Evolutionary conservation across 140 eudicot species (phyloP).

Genomic region (Stevia rebaudiana): DNA sequence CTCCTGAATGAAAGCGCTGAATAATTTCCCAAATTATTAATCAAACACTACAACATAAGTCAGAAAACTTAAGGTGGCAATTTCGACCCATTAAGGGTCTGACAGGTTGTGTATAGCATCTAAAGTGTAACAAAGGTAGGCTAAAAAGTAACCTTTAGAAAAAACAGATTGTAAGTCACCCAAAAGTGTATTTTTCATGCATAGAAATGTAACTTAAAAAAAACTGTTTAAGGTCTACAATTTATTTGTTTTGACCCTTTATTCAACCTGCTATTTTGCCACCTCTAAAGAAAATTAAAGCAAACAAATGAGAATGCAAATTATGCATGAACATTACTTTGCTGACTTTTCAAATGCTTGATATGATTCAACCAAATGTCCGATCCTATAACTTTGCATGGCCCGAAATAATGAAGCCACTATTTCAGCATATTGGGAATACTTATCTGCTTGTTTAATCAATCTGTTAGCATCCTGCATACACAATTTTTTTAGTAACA

Average conservation of each 20-base stretch:
- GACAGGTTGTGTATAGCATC: neutral
- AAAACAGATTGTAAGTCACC: too few species aligned
- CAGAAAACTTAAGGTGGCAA: constrained; percentile 2
- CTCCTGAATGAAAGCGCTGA: constrained; percentile 91
- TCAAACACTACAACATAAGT: neutral
- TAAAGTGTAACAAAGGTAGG: neutral
- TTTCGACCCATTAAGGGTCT: neutral
- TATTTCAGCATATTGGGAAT: constrained; percentile 65
- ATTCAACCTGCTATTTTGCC: neutral
- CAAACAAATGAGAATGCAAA: constrained; percentile 11
- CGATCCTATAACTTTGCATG: constrained; percentile 65
- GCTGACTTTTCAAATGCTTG: constrained; percentile 89
- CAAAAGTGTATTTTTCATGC: neutral
- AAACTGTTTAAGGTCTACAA: too few species aligned
- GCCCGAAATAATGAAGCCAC: constrained; percentile 68
- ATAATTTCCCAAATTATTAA: constrained; percentile 30
- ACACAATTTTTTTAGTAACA: constrained; percentile 2
- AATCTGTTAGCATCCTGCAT: constrained; percentile 70
- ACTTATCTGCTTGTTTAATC: constrained; percentile 59
- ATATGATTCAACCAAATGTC: constrained; percentile 69
- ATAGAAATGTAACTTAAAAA: too few species aligned
- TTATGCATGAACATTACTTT: constrained; percentile 37
- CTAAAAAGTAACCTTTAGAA: neutral
- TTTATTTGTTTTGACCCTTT: neutral
- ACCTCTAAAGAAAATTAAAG: constrained; percentile 11